Base-by-base conservation (phyloP, 441 rosid species). In the Gossypium gossypioides region DNA sequence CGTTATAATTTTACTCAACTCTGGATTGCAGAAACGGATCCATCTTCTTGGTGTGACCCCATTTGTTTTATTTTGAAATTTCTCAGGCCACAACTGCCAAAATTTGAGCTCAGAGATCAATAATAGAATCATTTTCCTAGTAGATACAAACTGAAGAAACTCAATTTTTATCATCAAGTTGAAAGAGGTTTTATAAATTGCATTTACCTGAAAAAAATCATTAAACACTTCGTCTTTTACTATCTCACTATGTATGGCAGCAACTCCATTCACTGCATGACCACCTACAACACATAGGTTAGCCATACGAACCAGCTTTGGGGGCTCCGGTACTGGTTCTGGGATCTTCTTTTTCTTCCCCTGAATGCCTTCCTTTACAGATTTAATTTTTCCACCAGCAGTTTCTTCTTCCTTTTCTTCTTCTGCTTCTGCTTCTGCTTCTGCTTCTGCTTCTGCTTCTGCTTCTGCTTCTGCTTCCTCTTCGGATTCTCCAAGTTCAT, bases 11-110 rank as follows among this genome's bases (percentile, higher is more conserved):
- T 87, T 81, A 84, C 97, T 94, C 80, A 94, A 82, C 29, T 80
- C 83, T 0, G 93, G 93, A 82, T 94, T 92, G 82, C 97, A 92
- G 81, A 94, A 94, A 15, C 74, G 78, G 34, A 92, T 88, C 97
- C 97, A 94, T 81, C 99, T 87, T 77, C 97, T 87, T 27, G 99
- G 97, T 24, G 99, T 92, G 76, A 94, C 99, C 72, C 99, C 99
- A 64, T 94, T 94, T 75, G 97, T 94, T 79, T 94, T 92, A 75
- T 94, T 94, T 81, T 90, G 96, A 77, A 94, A 94, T 69, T 92
- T 94, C 32, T 84, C 82, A 0, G 96, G 99, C 94, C 97, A 94
- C 78, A 94, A 74, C 97, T 92, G 89, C 81, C 72, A 81, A 54
- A 78, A 16, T 37, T 32, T 57, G 57, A 73, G 64, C 68, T 68